These are phyloP conservation scores for Cordyceps sp. DNA, from an alignment of 2,329 filamentous ascomycete species.

Conservation along the genomic window DNA sequence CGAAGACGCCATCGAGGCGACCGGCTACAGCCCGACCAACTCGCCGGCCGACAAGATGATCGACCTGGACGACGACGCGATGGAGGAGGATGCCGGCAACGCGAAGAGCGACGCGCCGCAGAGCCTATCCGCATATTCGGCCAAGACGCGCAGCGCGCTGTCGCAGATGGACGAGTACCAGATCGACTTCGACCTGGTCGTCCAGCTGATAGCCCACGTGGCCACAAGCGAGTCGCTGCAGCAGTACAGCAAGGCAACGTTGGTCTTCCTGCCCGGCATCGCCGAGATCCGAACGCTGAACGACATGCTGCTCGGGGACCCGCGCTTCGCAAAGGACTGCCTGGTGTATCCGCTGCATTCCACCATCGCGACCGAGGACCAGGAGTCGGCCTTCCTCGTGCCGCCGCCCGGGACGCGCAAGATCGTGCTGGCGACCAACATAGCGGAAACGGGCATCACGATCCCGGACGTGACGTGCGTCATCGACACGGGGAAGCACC, in stretches of 20 bases:
- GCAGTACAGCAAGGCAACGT: slow-evolving; percentile 70
- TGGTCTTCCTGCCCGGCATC: slow-evolving; percentile 92
- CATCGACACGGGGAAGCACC: slow-evolving; percentile 90
- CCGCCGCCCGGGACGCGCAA: slow-evolving; percentile 73
- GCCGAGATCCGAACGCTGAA: slow-evolving; percentile 83
- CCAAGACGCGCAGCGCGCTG: slow-evolving; percentile 58
- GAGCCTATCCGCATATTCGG: slow-evolving; percentile 56
- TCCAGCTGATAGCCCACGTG: slow-evolving; percentile 62
- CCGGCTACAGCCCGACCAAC: slow-evolving; percentile 46
- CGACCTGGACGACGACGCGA: slow-evolving; percentile 45
- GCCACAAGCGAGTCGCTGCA: slow-evolving; percentile 49
- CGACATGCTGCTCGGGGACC: slow-evolving; percentile 65
- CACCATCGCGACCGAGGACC: slow-evolving; percentile 87
- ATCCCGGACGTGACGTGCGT: slow-evolving; percentile 97
- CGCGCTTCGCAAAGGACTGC: slow-evolving; percentile 62
- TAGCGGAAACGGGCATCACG: slow-evolving; percentile 95
- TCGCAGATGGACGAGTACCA: slow-evolving; percentile 75
- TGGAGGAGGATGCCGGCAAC: slow-evolving; percentile 32
- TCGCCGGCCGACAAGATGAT: slow-evolving; percentile 33
- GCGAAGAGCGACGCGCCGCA: slow-evolving; percentile 42
- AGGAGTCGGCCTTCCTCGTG: slow-evolving; percentile 79
- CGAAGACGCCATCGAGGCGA: slow-evolving; percentile 83
- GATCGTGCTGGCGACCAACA: slow-evolving; percentile 93
- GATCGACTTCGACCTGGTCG: slow-evolving; percentile 77
- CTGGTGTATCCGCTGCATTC: slow-evolving; percentile 83